Evolutionary conservation across 495 filamentous ascomycete genomes (phyloP).

Genomic region (Penicillium soppii): DNA sequence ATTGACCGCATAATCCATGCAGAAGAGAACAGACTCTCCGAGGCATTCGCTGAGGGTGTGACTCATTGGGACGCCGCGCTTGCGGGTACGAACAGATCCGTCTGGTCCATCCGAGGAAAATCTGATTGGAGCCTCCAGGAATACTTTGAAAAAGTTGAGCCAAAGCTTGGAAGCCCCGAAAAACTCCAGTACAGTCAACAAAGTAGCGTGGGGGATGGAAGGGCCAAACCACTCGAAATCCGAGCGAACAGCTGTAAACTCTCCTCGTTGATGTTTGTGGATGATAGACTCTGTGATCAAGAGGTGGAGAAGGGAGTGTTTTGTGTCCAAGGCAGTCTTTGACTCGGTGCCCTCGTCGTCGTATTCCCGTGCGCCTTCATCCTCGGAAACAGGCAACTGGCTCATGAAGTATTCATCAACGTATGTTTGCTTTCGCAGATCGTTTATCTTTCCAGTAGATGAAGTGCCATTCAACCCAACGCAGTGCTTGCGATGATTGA

Average conservation of each 20-base stretch:
- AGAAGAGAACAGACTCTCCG: constrained; percentile 62
- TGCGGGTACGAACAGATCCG: constrained; percentile 43
- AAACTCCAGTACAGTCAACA: constrained; percentile 54
- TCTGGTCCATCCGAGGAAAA: constrained; percentile 54
- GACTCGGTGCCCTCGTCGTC: constrained; percentile 21
- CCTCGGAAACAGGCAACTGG: constrained; percentile 36
- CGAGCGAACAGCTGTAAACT: constrained; percentile 60
- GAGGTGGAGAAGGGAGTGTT: constrained; percentile 60
- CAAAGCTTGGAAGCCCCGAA: constrained; percentile 60
- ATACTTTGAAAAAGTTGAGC: constrained; percentile 61
- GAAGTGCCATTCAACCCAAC: constrained; percentile 24
- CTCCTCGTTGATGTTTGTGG: constrained; percentile 53
- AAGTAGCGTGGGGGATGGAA: constrained; percentile 58
- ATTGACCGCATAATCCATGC: constrained; percentile 66
- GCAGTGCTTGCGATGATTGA: constrained; percentile 49
- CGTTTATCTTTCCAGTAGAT: constrained; percentile 26
- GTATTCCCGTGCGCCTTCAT: constrained; percentile 26
- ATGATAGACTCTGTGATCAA: constrained; percentile 64
- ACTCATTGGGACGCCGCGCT: constrained; percentile 57
- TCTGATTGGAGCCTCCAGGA: constrained; percentile 59
- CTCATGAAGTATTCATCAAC: constrained; percentile 55
- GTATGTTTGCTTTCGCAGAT: constrained; percentile 39
- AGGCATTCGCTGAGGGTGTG: constrained; percentile 60
- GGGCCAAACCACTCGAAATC: constrained; percentile 64
- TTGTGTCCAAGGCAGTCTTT: constrained; percentile 51